Evolutionary conservation across 257 asterid genomes (phyloP).

Genomic region (Catharanthus roseus): DNA sequence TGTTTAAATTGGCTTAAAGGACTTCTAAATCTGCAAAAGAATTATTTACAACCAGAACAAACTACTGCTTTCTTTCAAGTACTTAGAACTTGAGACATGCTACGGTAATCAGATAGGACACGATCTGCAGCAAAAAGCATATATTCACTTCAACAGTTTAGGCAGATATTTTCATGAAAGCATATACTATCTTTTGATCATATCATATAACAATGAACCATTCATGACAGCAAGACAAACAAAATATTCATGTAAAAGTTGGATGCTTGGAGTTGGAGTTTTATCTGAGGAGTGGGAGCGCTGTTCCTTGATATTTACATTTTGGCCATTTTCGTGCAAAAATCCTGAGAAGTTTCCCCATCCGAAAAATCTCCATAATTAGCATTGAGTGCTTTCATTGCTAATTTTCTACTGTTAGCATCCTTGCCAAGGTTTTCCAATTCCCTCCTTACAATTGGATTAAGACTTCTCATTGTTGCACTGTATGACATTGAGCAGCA

Average conservation of each 20-base stretch:
- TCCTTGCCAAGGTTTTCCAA: conserved; percentile 88
- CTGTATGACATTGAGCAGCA: background rate
- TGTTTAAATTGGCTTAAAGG: conserved; percentile 34
- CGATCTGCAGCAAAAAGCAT: background rate
- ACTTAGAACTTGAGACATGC: background rate
- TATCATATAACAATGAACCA: background rate
- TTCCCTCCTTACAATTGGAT: conserved; percentile 70
- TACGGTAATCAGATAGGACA: background rate
- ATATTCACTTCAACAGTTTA: background rate
- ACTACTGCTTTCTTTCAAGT: background rate
- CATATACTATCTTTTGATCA: background rate
- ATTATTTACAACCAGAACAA: background rate
- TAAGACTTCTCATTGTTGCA: conserved; percentile 53
- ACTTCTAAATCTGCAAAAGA: conserved; percentile 33
- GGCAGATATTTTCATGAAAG: background rate
- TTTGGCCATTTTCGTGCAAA: conserved; percentile 36
- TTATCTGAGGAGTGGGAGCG: conserved; percentile 76
- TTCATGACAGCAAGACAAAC: background rate
- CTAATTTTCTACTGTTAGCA: conserved; percentile 79
- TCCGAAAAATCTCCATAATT: conserved; percentile 31
- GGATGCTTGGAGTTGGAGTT: background rate
- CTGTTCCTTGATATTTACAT: conserved; percentile 38
- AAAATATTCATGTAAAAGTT: background rate
- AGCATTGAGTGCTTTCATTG: conserved; percentile 78
- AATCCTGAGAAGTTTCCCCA: conserved; percentile 71